These are phyloP conservation scores for Bolboschoenoplectus hybrid DNA, from an alignment of 202 grass and related monocot species.

Conservation along the genomic window DNA sequence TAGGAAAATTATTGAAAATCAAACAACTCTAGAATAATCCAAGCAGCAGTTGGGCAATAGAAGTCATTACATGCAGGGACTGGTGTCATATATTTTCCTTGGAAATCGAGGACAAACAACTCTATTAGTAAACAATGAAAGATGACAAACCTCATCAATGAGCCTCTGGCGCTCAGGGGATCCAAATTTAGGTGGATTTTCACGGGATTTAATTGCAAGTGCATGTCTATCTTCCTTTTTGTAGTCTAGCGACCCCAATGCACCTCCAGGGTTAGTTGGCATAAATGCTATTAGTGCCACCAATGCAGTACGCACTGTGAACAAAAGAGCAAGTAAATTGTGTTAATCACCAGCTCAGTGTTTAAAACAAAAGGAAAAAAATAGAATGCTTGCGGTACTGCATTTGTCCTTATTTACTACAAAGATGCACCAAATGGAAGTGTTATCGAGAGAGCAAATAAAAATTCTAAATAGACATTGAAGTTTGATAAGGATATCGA, in stretches of 20 bases:
- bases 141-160: constrained; percentile 76
- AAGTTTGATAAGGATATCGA: neutral
- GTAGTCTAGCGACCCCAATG: constrained; percentile 90
- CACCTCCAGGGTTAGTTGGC: constrained; percentile 90
- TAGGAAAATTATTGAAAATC: constrained; percentile 18
- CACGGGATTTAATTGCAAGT: constrained; percentile 80
- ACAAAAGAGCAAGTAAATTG: constrained; percentile 3
- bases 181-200: constrained; percentile 78
- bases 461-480: constrained; percentile 1
- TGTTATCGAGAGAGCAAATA: neutral
- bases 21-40: neutral
- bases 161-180: constrained; percentile 83
- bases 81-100: neutral
- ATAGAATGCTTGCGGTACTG: neutral
- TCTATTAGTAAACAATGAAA: constrained; percentile 3
- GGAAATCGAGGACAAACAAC: neutral
- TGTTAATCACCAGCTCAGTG: neutral
- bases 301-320: constrained; percentile 84
- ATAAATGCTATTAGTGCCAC: constrained; percentile 98
- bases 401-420: neutral
- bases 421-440: neutral
- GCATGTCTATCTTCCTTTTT: constrained; percentile 84
- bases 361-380: neutral
- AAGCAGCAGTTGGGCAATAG: neutral
- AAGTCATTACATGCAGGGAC: neutral